phyloP scores from a whole-genome alignment of 306 rosid genomes.

The Begonia peltatifolia region DNA sequence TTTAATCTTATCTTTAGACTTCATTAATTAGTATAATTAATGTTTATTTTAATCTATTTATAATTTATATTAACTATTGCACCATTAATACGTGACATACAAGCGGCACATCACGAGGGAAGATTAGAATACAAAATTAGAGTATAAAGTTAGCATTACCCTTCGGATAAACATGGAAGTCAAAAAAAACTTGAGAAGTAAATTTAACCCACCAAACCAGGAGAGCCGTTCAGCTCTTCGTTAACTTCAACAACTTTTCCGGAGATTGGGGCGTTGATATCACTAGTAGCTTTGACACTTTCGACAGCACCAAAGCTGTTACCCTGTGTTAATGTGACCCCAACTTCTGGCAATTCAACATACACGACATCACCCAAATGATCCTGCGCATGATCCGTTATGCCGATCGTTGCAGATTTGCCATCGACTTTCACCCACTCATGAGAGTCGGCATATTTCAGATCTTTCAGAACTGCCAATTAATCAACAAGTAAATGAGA shows the following conservation, averaged over 20 bases:
- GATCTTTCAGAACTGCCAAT: slow-evolving; percentile 54
- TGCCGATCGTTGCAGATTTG: slow-evolving; percentile 60
- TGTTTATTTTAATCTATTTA: no score
- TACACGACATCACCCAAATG: slow-evolving; percentile 95
- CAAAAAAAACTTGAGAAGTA: no score
- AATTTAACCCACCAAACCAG: slow-evolving; percentile 60
- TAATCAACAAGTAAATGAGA: no score
- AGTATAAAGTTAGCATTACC: no score
- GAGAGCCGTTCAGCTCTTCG: slow-evolving; percentile 54
- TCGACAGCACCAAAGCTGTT: slow-evolving; percentile 82
- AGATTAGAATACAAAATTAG: no score
- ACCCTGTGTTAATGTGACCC: slow-evolving; percentile 46
- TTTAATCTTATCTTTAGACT: no score
- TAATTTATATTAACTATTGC: no score
- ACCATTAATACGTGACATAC: no score
- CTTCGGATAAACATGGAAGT: no score
- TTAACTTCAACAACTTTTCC: slow-evolving; percentile 71
- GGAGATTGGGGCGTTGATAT: slow-evolving; percentile 72
- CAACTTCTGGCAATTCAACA: slow-evolving; percentile 81
- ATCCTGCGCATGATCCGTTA: slow-evolving; percentile 92
- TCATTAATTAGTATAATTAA: no score
- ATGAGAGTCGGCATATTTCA: slow-evolving; percentile 66
- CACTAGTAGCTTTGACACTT: slow-evolving; percentile 96
- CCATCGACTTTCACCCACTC: slow-evolving; percentile 92
- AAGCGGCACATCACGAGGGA: no score